Percentiles rank a stretch among this genome's conserved stretches.
Evolutionary conservation across 352 stramenopile species (phyloP).

Genomic region (Aphanomyces euteiches): DNA sequence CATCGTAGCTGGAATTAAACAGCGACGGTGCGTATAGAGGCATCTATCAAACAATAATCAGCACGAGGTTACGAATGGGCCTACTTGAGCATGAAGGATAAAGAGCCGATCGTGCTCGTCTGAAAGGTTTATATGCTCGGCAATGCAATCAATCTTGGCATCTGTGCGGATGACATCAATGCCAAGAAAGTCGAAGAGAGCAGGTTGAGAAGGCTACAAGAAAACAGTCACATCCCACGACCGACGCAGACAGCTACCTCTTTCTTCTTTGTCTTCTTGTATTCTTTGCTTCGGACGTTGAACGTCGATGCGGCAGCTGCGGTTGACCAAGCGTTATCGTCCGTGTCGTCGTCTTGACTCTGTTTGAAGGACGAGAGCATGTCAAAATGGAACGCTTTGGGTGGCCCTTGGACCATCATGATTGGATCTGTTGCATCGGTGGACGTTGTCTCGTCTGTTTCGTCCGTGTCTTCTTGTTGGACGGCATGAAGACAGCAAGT

Average conservation of each 20-base stretch:
- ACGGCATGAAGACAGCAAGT: conserved; percentile 23
- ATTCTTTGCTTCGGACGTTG: conserved; percentile 62
- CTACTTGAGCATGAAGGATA: conserved; percentile 78
- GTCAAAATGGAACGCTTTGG: conserved; percentile 9
- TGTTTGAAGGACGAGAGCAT: conserved; percentile 25
- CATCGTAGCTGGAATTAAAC: conserved; percentile 59
- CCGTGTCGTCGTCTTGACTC: conserved; percentile 20
- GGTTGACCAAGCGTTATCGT: conserved; percentile 25
- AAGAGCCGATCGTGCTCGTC: conserved; percentile 59
- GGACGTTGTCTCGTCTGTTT: neutral
- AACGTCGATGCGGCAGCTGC: conserved; percentile 53
- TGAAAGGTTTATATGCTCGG: conserved; percentile 62
- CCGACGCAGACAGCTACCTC: conserved; percentile 37
- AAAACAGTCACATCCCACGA: too few relatives aligned
- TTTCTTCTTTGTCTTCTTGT: conserved; percentile 81
- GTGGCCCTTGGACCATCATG: neutral
- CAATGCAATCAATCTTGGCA: conserved; percentile 70
- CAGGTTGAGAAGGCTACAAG: conserved; percentile 44
- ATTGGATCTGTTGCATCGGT: neutral
- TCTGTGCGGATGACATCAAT: conserved; percentile 68
- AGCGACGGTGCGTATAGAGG: conserved; percentile 72
- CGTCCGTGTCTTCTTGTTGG: neutral
- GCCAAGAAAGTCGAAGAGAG: conserved; percentile 75
- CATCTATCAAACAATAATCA: conserved; percentile 38
- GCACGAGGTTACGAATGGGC: neutral